phyloP scores from a whole-genome alignment of 257 asterid species.

The Plectranthus barbatus region DNA sequence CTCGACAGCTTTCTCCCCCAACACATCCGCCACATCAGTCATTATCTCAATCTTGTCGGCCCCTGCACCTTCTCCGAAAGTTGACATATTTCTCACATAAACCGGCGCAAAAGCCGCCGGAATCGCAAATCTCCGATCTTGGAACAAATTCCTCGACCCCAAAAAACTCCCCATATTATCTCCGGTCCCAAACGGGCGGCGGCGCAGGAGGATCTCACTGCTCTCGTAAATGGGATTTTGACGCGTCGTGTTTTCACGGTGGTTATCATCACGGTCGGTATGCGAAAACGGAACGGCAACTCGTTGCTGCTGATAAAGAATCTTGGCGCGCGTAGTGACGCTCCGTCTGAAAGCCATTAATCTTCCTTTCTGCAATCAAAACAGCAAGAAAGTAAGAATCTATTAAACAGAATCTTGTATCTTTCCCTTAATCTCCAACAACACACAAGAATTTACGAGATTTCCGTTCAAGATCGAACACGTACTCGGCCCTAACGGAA shows the following conservation, averaged over 20 bases:
- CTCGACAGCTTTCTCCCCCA: constrained; percentile 42
- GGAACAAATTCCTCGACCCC: constrained; percentile 23
- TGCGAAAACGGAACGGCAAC: constrained; percentile 44
- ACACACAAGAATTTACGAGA: not conserved
- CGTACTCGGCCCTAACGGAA: not conserved
- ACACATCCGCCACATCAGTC: constrained; percentile 44
- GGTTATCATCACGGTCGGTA: constrained; percentile 30
- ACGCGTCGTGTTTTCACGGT: constrained; percentile 12
- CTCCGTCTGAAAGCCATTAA: constrained; percentile 69
- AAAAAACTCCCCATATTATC: constrained; percentile 9
- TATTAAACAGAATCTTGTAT: not conserved
- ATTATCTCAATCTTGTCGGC: constrained; percentile 40
- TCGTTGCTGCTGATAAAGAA: constrained; percentile 47
- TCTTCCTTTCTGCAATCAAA: not conserved
- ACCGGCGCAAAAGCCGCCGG: constrained; percentile 33
- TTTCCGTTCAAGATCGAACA: not conserved
- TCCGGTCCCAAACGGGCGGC: constrained; percentile 19
- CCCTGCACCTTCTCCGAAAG: constrained; percentile 38
- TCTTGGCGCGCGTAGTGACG: constrained; percentile 48
- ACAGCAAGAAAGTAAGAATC: not conserved
- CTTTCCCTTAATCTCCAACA: not conserved
- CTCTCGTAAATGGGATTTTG: constrained; percentile 11
- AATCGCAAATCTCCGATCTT: constrained; percentile 23
- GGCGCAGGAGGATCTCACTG: constrained; percentile 27
- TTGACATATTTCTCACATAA: constrained; percentile 51